Evolutionary conservation across 441 rosid species (phyloP).

Genomic region (Lepidium campestre): DNA sequence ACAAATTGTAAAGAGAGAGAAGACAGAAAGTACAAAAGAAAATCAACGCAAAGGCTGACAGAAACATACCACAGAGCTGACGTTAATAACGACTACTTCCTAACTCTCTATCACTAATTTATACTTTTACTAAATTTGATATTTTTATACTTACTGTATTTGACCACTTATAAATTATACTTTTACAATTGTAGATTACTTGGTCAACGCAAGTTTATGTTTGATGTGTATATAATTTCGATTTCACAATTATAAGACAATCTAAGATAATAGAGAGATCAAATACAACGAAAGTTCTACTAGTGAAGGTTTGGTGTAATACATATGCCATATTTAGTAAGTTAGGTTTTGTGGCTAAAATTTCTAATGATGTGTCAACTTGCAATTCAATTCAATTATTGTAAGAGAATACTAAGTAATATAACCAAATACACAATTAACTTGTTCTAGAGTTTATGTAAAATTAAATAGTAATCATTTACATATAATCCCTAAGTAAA

Average conservation of each 20-base stretch:
- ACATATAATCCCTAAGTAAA: not conserved
- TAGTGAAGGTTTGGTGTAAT: slow-evolving; percentile 12
- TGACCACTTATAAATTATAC: not conserved
- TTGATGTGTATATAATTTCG: not conserved
- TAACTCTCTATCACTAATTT: slow-evolving; percentile 7
- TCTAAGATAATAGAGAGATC: not conserved
- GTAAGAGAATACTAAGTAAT: not conserved
- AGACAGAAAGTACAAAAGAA: slow-evolving; percentile 10
- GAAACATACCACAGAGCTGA: slow-evolving; percentile 16
- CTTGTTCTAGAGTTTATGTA: not conserved
- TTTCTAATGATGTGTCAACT: slow-evolving; percentile 17
- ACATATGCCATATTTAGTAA: slow-evolving; percentile 23
- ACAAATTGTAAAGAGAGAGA: slow-evolving; percentile 10
- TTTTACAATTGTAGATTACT: not conserved
- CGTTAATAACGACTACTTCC: slow-evolving; percentile 24
- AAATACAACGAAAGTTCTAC: not conserved
- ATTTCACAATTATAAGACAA: not conserved
- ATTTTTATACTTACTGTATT: not conserved
- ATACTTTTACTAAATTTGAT: not conserved
- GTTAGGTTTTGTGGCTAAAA: slow-evolving; percentile 24
- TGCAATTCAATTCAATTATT: not conserved
- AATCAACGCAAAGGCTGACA: slow-evolving; percentile 14
- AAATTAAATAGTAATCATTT: not conserved
- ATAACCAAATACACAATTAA: not conserved
- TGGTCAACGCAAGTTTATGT: not conserved